Evolutionary conservation across 2,329 filamentous ascomycete species (phyloP).

Genomic region (Nemania sp.): DNA sequence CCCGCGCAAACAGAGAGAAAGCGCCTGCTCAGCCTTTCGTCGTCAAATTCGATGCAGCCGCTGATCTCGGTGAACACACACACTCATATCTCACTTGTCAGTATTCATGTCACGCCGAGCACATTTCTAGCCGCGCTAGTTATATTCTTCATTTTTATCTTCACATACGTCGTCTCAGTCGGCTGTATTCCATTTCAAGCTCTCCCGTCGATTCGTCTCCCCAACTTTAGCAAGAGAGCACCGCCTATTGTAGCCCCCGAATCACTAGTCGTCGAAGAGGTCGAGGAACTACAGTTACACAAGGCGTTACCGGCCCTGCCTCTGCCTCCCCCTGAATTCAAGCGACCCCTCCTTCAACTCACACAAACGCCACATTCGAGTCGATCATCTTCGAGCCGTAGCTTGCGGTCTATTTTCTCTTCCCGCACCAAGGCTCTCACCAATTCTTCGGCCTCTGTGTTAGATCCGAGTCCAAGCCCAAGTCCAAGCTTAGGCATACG

Average conservation of each 20-base stretch:
- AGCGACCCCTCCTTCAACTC: constrained; percentile 45
- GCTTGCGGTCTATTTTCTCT: constrained; percentile 49
- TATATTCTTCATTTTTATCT: constrained; percentile 63
- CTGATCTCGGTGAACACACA: constrained; percentile 71
- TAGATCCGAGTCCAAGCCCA: constrained; percentile 19
- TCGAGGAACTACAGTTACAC: constrained; percentile 28
- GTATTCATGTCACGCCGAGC: constrained; percentile 68
- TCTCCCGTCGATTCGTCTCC: constrained; percentile 50
- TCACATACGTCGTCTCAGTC: constrained; percentile 59
- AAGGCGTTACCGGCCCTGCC: constrained; percentile 44
- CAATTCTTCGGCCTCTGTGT: constrained; percentile 15
- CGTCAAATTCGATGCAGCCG: constrained; percentile 63
- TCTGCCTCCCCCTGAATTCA: constrained; percentile 43
- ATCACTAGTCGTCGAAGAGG: constrained; percentile 32
- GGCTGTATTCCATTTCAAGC: constrained; percentile 52
- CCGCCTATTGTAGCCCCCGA: constrained; percentile 18
- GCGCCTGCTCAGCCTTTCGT: constrained; percentile 18
- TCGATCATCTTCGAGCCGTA: constrained; percentile 42
- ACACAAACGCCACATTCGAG: constrained; percentile 43
- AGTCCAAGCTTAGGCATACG: constrained; percentile 18
- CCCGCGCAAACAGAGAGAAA: background rate
- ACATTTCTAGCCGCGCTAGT: constrained; percentile 66
- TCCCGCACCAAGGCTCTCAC: constrained; percentile 44
- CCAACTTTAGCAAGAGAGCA: constrained; percentile 26
- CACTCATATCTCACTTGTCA: constrained; percentile 71